Percentiles rank a stretch among this genome's conserved stretches.
These are phyloP conservation scores for Mytilinidion resinicola DNA, from an alignment of 495 filamentous ascomycete genomes.

Conservation along the genomic window DNA sequence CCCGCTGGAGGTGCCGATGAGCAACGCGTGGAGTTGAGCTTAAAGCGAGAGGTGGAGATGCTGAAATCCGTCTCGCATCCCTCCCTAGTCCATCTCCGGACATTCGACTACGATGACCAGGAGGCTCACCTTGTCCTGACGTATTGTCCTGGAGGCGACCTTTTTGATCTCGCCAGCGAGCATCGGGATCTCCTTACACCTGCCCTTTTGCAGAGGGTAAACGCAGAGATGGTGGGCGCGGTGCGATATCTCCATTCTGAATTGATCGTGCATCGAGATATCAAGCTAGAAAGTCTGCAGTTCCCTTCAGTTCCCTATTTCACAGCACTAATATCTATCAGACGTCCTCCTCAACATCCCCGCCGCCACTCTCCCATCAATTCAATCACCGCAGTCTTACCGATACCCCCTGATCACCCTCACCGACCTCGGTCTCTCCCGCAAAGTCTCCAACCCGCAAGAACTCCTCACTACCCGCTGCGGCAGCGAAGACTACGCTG, in stretches of 20 bases:
- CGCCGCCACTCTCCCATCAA: conserved; percentile 43
- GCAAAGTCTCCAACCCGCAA: conserved; percentile 67
- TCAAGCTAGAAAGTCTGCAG: conserved; percentile 86
- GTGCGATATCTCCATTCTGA: conserved; percentile 76
- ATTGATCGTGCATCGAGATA: conserved; percentile 90
- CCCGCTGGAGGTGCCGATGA: conserved; percentile 86
- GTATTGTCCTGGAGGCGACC: conserved; percentile 88
- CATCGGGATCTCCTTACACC: conserved; percentile 59
- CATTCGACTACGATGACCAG: conserved; percentile 72
- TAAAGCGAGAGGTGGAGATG: conserved; percentile 92
- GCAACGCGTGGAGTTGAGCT: conserved; percentile 79
- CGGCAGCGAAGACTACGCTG: conserved; percentile 94
- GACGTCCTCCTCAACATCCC: conserved; percentile 87
- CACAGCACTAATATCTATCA: conserved; percentile 40
- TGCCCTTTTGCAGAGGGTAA: conserved; percentile 71
- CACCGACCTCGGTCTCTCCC: conserved; percentile 86
- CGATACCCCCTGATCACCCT: conserved; percentile 78
- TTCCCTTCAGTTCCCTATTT: conserved; percentile 9
- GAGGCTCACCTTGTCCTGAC: conserved; percentile 79
- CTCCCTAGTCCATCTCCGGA: conserved; percentile 80
- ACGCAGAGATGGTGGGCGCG: conserved; percentile 79
- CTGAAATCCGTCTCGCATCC: conserved; percentile 82
- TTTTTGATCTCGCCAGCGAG: conserved; percentile 83
- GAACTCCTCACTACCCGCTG: conserved; percentile 80
- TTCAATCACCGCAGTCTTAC: conserved; percentile 60